Conservation (phyloP, 1,139 yeast species). For the Saccharomyces hybrid region DNA sequence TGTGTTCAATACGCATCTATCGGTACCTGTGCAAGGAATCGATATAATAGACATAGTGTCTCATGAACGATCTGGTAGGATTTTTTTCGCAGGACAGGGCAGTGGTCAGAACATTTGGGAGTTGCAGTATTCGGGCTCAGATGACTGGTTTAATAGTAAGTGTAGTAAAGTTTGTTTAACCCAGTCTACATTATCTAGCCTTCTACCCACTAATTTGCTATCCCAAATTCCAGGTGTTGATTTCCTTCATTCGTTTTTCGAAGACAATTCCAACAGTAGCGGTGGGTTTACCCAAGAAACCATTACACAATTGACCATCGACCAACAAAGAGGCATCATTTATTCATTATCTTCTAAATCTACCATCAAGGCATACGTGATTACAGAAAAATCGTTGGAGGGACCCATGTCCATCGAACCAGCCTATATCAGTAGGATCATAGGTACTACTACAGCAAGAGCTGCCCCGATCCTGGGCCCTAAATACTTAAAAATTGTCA, state of each 20-base stretch:
- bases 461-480: conserved; percentile 35
- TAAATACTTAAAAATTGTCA: conserved; percentile 45
- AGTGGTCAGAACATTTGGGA: conserved; percentile 86
- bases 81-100: conserved; percentile 71
- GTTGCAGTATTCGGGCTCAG: conserved; percentile 71
- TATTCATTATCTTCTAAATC: conserved; percentile 82
- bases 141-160: conserved; percentile 80
- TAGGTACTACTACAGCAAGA: conserved; percentile 47
- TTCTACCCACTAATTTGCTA: conserved; percentile 41
- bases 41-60: conserved; percentile 58
- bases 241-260: conserved; percentile 34
- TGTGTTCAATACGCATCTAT: conserved; percentile 75
- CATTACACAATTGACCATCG: conserved; percentile 60
- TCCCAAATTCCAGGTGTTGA: conserved; percentile 40
- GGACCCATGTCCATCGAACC: conserved; percentile 35
- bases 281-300: conserved; percentile 42
- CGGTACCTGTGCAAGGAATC: conserved; percentile 73
- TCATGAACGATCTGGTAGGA: conserved; percentile 62
- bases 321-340: conserved; percentile 65
- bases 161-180: conserved; percentile 79
- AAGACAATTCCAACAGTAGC: conserved; percentile 20
- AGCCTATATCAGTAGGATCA: conserved; percentile 42
- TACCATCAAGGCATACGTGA: conserved; percentile 70
- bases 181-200: conserved; percentile 54
- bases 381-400: conserved; percentile 35